A percentile compares a stretch with the other conserved stretches of the same genome.
These are phyloP conservation scores for Picochlorum sp. DNA, from an alignment of 139 green algal genomes.

Conservation along the genomic window DNA sequence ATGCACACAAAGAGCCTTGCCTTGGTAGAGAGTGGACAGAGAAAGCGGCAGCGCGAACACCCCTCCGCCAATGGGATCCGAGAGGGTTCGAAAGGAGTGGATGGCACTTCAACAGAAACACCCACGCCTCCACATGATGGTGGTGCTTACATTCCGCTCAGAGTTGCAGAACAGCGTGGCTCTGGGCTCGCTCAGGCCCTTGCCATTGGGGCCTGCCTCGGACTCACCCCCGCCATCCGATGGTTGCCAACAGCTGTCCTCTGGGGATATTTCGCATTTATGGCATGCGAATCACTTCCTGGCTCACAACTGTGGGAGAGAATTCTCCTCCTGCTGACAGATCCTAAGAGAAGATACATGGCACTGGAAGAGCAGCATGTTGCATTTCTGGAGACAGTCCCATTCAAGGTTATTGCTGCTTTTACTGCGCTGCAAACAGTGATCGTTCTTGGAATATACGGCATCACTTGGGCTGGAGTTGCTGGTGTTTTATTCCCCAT, in stretches of 20 bases:
- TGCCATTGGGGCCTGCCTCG: conserved; percentile 57
- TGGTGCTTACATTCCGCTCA: conserved; percentile 21
- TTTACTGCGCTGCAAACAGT: conserved; percentile 69
- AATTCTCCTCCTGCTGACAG: conserved; percentile 57
- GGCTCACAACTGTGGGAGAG: conserved; percentile 73
- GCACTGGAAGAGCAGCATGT: conserved; percentile 37
- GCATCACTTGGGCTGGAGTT: conserved; percentile 49
- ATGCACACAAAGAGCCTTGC: conserved; percentile 74
- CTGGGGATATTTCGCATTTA: conserved; percentile 85
- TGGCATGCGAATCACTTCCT: conserved; percentile 68
- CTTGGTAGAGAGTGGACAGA: neutral
- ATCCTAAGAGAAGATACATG: conserved; percentile 30
- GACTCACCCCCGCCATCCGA: conserved; percentile 50
- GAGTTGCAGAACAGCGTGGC: conserved; percentile 72
- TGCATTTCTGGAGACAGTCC: conserved; percentile 61
- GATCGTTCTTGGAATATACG: conserved; percentile 40
- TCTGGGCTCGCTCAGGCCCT: conserved; percentile 62
- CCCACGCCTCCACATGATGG: neutral
- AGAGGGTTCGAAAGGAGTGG: neutral
- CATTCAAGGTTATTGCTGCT: conserved; percentile 34
- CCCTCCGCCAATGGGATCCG: neutral
- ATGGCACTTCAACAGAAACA: neutral
- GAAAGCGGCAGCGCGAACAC: too few species aligned
- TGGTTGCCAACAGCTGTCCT: conserved; percentile 56
- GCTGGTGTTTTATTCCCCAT: conserved; percentile 62